Percentiles rank a stretch among this genome's conserved stretches.
Evolutionary conservation across 1,139 yeast genomes (phyloP).

Genomic region (Candida mesenterica): DNA sequence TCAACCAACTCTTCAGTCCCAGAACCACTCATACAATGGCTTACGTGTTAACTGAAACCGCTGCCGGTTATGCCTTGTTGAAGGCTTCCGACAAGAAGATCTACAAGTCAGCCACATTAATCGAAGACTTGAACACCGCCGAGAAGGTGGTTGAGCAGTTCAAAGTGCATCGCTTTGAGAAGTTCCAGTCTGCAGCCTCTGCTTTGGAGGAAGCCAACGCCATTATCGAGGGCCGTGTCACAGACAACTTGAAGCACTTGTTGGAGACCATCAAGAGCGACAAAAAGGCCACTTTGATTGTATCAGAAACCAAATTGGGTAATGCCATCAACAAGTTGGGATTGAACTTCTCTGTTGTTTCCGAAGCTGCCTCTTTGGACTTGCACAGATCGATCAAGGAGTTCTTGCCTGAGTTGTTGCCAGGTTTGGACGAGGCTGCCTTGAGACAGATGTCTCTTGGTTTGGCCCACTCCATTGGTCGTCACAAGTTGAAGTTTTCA

Average conservation of each 20-base stretch:
- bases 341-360: conserved; percentile 79
- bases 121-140: conserved; percentile 77
- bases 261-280: conserved; percentile 81
- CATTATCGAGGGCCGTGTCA: conserved; percentile 89
- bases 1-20: too few species aligned
- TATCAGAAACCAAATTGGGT: conserved; percentile 93
- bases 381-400: conserved; percentile 94
- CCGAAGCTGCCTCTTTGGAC: conserved; percentile 93
- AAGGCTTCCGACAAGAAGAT: conserved; percentile 98
- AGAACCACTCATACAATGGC: conserved; percentile 53
- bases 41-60: conserved; percentile 93
- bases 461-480: conserved; percentile 95
- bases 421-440: conserved; percentile 85
- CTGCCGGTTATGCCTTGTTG: conserved; percentile 97
- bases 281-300: conserved; percentile 87
- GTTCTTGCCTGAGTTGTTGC: conserved; percentile 87
- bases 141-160: conserved; percentile 78
- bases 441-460: conserved; percentile 94
- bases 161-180: conserved; percentile 92
- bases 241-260: conserved; percentile 74
- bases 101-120: conserved; percentile 73
- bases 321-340: conserved; percentile 95
- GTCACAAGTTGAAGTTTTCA: conserved; percentile 94
- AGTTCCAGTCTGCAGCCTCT: conserved; percentile 89
- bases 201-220: conserved; percentile 96